Percentiles rank a stretch among this genome's conserved stretches.
Conservation (phyloP, 805 yeast genomes). For the Yamadazyma tumulicola region DNA sequence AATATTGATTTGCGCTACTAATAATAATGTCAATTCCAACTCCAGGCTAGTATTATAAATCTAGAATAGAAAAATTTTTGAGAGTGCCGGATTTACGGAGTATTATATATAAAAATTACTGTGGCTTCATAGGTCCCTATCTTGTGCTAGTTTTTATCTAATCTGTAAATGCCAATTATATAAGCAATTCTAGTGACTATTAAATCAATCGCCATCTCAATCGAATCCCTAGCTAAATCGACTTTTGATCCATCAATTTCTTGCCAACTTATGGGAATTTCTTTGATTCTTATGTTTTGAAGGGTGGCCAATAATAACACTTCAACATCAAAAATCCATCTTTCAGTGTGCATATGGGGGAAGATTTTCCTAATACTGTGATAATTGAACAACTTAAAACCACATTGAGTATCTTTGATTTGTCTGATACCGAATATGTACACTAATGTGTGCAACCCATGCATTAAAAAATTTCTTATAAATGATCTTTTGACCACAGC, state of each 20-base stretch:
- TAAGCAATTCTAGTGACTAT: constrained; percentile 90
- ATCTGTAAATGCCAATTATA: constrained; percentile 71
- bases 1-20: too few species aligned
- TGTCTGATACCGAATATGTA: constrained; percentile 84
- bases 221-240: constrained; percentile 84
- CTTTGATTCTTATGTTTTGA: constrained; percentile 63
- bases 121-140: too few species aligned
- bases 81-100: too few species aligned
- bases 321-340: constrained; percentile 98
- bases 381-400: constrained; percentile 86
- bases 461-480: constrained; percentile 87
- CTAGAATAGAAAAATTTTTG: too few species aligned
- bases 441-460: constrained; percentile 82
- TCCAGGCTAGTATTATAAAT: too few species aligned
- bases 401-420: constrained; percentile 94
- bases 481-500: constrained; percentile 94
- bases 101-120: too few species aligned
- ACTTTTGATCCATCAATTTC: constrained; percentile 95
- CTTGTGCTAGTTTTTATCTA: constrained; percentile 13
- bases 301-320: constrained; percentile 75
- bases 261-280: constrained; percentile 92
- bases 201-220: constrained; percentile 90
- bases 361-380: constrained; percentile 63
- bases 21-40: too few species aligned
- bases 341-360: constrained; percentile 92